Evolutionary conservation across 1,139 yeast genomes (phyloP), one percentile per base, ranked within the genome.

Genomic region (Lodderomyces parapsilosis): DNA sequence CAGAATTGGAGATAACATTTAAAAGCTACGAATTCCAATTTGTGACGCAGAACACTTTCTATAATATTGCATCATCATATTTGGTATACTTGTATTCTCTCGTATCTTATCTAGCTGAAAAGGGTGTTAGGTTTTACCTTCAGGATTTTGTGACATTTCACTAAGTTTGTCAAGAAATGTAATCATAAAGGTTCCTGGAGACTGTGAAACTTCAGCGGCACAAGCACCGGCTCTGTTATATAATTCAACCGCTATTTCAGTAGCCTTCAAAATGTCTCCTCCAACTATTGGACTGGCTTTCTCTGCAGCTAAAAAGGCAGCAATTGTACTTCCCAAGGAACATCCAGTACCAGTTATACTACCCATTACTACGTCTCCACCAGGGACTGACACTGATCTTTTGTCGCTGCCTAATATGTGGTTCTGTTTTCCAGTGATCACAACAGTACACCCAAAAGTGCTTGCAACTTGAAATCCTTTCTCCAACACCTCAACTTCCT

Each of bases 301-400:
- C 32, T 63, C 57, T 2, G 81, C 77, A 4, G 82, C 82, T 7
- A 82, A 56, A 51, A 72, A 76, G 1, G 87, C 72, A 0, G 87
- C 83, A 43, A 89, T 78, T 0, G 81, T 76, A 40, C 93, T 82
- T 1, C 96, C 96, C 38, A 89, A 66, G 0, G 93, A 78, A 51
- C 97, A 91, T 0, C 97, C 98, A 2, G 94, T 76, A 0, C 96
- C 97, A 0, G 97, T 90, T n/a, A 90, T 77, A 11, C 68, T 59
- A 1, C 86, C 86, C 86, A 90, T 83, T 36, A 83, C 56, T 15
- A 68, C 63, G 51, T 82, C 76, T 0, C 96, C 94, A 11, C 93
- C 94, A 2, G 58, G 49, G 3, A 81, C 60, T 10, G 35, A 50
- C 2, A 43, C 49, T 3, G 49, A 41, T 20, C 46, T 45, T n/a